These are phyloP conservation scores for Melianthus villosus DNA, from an alignment of 441 rosid genomes.

Conservation along the genomic window DNA sequence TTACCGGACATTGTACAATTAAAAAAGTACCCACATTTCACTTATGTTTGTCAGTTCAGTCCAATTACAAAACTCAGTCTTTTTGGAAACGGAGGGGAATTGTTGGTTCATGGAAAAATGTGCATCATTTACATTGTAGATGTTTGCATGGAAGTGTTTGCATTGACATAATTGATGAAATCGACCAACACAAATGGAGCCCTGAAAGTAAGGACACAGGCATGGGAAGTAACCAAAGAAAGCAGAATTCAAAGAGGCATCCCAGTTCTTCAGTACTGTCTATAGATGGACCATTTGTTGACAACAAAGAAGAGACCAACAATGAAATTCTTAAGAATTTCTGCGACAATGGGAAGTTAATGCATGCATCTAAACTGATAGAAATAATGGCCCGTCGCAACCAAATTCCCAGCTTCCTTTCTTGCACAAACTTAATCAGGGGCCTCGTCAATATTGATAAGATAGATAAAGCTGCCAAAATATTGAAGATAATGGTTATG, in stretches of 20 bases:
- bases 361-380: conserved; percentile 38
- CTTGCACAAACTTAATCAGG: conserved; percentile 51
- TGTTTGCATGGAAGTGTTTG: conserved; percentile 15
- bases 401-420: conserved; percentile 61
- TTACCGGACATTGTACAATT: not conserved
- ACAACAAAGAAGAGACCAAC: conserved; percentile 43
- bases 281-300: conserved; percentile 32
- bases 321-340: conserved; percentile 41
- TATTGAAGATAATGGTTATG: conserved; percentile 52
- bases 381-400: conserved; percentile 52
- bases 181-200: conserved; percentile 26
- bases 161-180: conserved; percentile 21
- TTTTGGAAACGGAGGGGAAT: not conserved
- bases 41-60: not conserved
- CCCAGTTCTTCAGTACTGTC: conserved; percentile 9
- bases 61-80: not conserved
- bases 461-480: conserved; percentile 38
- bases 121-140: not conserved
- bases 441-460: conserved; percentile 35
- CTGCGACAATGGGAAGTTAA: conserved; percentile 36
- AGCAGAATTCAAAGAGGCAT: conserved; percentile 13
- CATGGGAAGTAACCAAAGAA: conserved; percentile 15
- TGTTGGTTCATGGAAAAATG: not conserved
- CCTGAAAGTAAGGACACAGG: conserved; percentile 14
- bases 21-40: not conserved